Evolutionary conservation across 345 rosid genomes (phyloP).

Genomic region (Pugionium dolabratum): DNA sequence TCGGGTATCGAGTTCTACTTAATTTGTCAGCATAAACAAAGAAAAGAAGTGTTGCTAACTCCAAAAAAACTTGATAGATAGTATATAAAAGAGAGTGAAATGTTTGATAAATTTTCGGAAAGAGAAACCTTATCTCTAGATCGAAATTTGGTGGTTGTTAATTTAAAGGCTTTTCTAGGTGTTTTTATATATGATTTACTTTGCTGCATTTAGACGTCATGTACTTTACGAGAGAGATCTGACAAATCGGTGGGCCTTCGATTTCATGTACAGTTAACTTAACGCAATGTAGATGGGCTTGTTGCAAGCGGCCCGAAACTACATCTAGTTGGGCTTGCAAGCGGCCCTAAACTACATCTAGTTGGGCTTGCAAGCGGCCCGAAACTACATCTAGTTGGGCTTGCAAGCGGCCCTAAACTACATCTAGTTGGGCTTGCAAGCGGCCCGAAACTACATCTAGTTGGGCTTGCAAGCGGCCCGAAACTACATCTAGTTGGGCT

Average conservation of each 20-base stretch:
- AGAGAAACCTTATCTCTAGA: constrained; percentile 12
- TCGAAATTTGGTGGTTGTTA: constrained; percentile 33
- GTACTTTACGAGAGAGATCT: constrained; percentile 22
- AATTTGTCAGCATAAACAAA: constrained; percentile 26
- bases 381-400: too few species aligned
- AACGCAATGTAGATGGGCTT: too few species aligned
- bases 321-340: too few species aligned
- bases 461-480: too few species aligned
- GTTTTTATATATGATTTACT: constrained; percentile 9
- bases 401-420: too few species aligned
- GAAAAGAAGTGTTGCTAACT: constrained; percentile 38
- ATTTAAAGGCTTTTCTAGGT: constrained; percentile 22
- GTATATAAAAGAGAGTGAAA: constrained; percentile 31
- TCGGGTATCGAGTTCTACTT: constrained; percentile 10
- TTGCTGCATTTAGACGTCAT: constrained; percentile 18
- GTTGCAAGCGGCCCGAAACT: too few species aligned
- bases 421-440: too few species aligned
- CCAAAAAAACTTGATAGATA: constrained; percentile 31
- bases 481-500: too few species aligned
- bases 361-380: too few species aligned
- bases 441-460: too few species aligned
- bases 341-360: too few species aligned
- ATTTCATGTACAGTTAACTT: too few species aligned
- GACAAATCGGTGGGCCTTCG: not conserved
- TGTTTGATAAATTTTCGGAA: constrained; percentile 27